These are phyloP conservation scores for Puccinia hordei DNA, from an alignment of 1,284 basidiomycete species.

Conservation along the genomic window DNA sequence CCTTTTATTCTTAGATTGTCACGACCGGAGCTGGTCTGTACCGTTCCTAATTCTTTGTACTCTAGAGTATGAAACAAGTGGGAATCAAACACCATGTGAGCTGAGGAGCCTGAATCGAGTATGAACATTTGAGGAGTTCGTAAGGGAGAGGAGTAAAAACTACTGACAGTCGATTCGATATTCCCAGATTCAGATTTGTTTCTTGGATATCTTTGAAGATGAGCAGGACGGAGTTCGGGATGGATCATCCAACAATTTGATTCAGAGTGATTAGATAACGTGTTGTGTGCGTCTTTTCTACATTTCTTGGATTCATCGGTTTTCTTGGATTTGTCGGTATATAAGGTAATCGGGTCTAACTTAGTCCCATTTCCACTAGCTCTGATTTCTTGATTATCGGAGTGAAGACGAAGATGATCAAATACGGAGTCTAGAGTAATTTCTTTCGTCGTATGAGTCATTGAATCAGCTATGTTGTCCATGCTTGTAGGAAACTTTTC, in stretches of 20 bases:
- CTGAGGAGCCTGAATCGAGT: not conserved
- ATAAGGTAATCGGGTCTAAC: not conserved
- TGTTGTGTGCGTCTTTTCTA: not conserved
- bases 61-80: not conserved
- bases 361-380: not conserved
- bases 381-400: not conserved
- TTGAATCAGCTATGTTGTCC: not conserved
- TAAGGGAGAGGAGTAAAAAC: not conserved
- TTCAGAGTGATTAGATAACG: not conserved
- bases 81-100: not conserved
- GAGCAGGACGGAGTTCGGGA: not conserved
- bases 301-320: too few species aligned
- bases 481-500: not conserved
- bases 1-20: not conserved
- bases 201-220: too few species aligned
- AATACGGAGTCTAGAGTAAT: not conserved
- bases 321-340: not conserved
- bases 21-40: not conserved
- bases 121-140: not conserved
- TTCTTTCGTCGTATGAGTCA: not conserved
- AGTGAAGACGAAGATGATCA: not conserved
- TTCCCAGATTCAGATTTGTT: not conserved
- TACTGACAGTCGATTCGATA: not conserved
- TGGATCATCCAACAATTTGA: slow-evolving; percentile 4
- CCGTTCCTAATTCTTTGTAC: too few species aligned